Evolutionary conservation across 2,329 filamentous ascomycete genomes (phyloP).

Genomic region (Chlorencoelia australis): DNA sequence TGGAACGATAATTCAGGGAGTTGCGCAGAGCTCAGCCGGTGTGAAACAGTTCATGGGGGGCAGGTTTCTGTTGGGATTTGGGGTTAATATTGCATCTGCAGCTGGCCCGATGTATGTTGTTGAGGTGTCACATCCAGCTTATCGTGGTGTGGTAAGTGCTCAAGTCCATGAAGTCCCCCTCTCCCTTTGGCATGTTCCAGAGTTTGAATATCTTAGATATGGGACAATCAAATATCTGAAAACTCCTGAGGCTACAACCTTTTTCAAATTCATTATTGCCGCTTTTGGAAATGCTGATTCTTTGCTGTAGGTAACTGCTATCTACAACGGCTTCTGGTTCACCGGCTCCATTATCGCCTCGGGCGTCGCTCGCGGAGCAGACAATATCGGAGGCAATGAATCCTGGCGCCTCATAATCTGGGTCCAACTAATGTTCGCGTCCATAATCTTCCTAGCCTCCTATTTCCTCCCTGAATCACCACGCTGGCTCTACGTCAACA

Average conservation of each 20-base stretch:
- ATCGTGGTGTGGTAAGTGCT: slow-evolving; percentile 33
- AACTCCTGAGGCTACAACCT: no score
- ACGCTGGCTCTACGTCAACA: slow-evolving; percentile 48
- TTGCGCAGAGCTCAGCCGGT: slow-evolving; percentile 26
- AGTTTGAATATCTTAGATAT: no score
- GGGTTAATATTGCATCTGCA: slow-evolving; percentile 36
- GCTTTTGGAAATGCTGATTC: no score
- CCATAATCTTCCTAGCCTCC: slow-evolving; percentile 36
- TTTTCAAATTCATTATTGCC: no score
- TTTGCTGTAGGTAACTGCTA: no score
- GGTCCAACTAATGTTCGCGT: slow-evolving; percentile 35
- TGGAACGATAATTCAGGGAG: slow-evolving; percentile 36
- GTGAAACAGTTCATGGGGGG: slow-evolving; percentile 40
- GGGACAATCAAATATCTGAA: no score
- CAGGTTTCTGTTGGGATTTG: slow-evolving; percentile 53
- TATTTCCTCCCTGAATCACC: slow-evolving; percentile 53
- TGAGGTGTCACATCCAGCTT: slow-evolving; percentile 37
- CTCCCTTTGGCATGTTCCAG: slow-evolving; percentile 22
- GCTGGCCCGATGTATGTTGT: slow-evolving; percentile 39
- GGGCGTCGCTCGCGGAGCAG: slow-evolving; percentile 42
- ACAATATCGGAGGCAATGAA: slow-evolving; percentile 29
- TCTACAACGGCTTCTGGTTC: slow-evolving; percentile 22
- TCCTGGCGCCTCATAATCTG: slow-evolving; percentile 46
- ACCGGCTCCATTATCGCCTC: slow-evolving; percentile 44
- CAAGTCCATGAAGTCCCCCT: no score